Evolutionary conservation across 441 rosid genomes (phyloP).

Genomic region (Arabidopsis lyrata): DNA sequence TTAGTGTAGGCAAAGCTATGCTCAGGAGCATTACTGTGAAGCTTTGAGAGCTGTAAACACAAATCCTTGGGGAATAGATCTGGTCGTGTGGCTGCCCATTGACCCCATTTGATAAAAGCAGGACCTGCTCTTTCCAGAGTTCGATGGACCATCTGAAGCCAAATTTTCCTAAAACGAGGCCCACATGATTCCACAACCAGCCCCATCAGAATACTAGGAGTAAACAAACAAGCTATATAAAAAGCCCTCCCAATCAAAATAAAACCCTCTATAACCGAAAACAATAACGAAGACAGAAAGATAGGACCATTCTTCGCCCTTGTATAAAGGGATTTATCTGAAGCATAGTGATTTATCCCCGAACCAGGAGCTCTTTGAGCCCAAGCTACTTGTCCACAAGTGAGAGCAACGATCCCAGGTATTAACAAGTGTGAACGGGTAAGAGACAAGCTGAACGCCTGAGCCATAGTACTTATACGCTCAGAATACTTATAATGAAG

Average conservation of each 20-base stretch:
- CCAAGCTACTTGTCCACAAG: conserved; percentile 74
- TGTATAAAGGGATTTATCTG: conserved; percentile 62
- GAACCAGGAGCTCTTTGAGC: conserved; percentile 59
- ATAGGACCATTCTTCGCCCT: conserved; percentile 88
- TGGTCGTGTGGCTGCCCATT: conserved; percentile 99
- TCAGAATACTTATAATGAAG: conserved; percentile 52
- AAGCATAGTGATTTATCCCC: conserved; percentile 56
- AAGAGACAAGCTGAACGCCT: conserved; percentile 89
- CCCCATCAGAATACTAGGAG: conserved; percentile 85
- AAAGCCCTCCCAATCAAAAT: conserved; percentile 76
- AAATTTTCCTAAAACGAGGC: conserved; percentile 67
- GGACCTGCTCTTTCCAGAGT: conserved; percentile 95
- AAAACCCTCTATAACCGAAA: conserved; percentile 66
- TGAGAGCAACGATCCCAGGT: conserved; percentile 66
- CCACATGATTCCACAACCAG: conserved; percentile 81
- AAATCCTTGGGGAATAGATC: conserved; percentile 97
- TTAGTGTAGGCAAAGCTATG: conserved; percentile 93
- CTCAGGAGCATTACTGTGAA: conserved; percentile 90
- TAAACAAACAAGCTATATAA: conserved; percentile 78
- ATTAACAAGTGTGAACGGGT: conserved; percentile 70
- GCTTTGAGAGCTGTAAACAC: conserved; percentile 91
- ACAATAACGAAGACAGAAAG: conserved; percentile 59
- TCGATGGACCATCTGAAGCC: conserved; percentile 84
- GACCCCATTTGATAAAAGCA: conserved; percentile 99
- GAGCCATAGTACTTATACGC: conserved; percentile 67